Evolutionary conservation across 371 early-diverging fungal genomes (phyloP), one percentile per base, ranked within the genome.

Genomic region (Conidiobolus incongruus): DNA sequence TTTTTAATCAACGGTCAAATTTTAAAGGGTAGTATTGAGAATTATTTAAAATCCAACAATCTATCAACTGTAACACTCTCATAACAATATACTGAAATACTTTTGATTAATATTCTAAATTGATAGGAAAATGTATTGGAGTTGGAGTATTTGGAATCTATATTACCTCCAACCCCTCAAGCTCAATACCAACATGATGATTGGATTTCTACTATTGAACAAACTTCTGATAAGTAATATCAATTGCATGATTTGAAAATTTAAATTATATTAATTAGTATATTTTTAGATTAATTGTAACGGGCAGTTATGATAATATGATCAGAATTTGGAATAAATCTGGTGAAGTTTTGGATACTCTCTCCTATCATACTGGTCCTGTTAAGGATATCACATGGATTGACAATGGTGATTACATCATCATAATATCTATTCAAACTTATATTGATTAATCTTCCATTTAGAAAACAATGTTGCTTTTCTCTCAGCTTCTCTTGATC

Each of bases 1-100:
- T 93, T 94, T 52, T 62, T 94, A 47, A 71, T 86, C 22, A 80
- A 88, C 40, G 88, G 83, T 13, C 71, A 82, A 60, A 75, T 91
- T 47, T 65, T 94, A 42, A 63, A 77, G 53, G 70, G 70, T 2
- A 79, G 77, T 38, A 54, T 94, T 46, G 59, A 64, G 10, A 64
- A 69, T 38, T 87, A 86, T 54, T 58, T 93, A 38, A 63, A 71
- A 45, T 57, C 58, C 16, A 53, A 70, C 21, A 61, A 58, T 13
- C 54, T 85, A 39, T 92, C 93, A 10, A 77, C 83, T 2, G 79
- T 76, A 71, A 55, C 52, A 37, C 17, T 26, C 39, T 45, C 32
- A 34, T 34, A n/a, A n/a, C 1, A 24, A 26, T n/a, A 22, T 41
- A 39, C 15, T 20, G 16, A 16, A 7, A 22, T 39, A 24, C 16